Evolutionary conservation across 2,329 filamentous ascomycete genomes (phyloP), one percentile per base, ranked within the genome.

Genomic region (Aureobasidium namibiae): DNA sequence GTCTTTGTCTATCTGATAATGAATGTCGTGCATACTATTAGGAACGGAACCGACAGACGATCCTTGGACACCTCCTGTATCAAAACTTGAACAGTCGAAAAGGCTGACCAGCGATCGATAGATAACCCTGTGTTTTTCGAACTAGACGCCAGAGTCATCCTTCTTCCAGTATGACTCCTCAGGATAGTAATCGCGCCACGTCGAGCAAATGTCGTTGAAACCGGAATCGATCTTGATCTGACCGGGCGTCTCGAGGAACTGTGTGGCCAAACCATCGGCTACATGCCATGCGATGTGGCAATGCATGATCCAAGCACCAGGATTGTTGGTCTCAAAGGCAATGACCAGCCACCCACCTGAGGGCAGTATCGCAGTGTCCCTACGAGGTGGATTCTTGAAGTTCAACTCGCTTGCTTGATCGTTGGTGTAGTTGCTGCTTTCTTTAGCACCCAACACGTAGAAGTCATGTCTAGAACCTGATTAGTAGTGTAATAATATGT

Each of bases 281-380:
- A 67, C 67, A 59, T 71, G 69, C 69, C 69, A 71, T 11, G 66
- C 66, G 31, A 66, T 67, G 48, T 67, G 61, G n/a, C 60, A 62
- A 46, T 61, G 60, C 48, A 59, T 56, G 18, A 59, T 39, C 74
- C 75, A 77, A 1, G 73, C 69, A 6, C 75, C 75, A 1, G 74
- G 74, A 61, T 77, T 77, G 60, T 76, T 71, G 26, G 69, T 72
- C 59, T 69, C 64, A 62, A 75, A 76, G 18, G 74, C 74, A 18
- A 77, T 50, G 10, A 74, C 70, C 42, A 77, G 61, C 65, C 71
- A 75, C 1, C 74, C 74, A 48, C 61, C 65, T 1, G 65, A 65
- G 1, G 69, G 68, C 26, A 76, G 64, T 68, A 74, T 70, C 1
- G 73, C 72, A 3, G 71, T 70, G 61, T 77, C 75, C 16, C 75